Base-by-base conservation (phyloP, 305 asterid genomes). In the Ilex paraguariensis region DNA sequence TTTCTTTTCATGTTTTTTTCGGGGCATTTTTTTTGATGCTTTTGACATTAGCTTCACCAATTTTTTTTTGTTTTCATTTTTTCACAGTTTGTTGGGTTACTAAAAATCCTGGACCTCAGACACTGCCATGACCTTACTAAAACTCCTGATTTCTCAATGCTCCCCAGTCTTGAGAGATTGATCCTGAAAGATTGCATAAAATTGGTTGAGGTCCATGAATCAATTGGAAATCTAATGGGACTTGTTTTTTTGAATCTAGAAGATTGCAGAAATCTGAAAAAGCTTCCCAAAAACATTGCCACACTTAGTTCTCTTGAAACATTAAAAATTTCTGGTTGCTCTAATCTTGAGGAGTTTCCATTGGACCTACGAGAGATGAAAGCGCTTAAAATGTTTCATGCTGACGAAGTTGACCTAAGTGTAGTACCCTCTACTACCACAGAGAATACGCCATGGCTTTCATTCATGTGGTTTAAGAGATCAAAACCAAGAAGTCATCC, bases 51-150 rank as follows among this genome's bases (percentile, higher is more conserved):
- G 28, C 28, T 21, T 21, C 14, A 50, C 9, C 4, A 10, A 11
- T 30, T 36, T 31, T 31, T 31, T 7, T 28, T 55, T n/a, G n/a
- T n/a, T 28, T 31, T 46, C 45, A 51, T 21, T 58, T 13, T 52
- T 3, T 44, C 63, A 30, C 69, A 63, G 74, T 21, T 57, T 40
- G 61, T 28, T 16, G 12, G 49, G 16, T 60, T 40, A 3, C 56
- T 70, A 51, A 70, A 60, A 53, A 60, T 65, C 40, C 66, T 70
- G 12, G 58, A 70, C 42, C 63, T 64, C 50, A 70, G 70, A 55
- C 66, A 64, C 60, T 70, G 63, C 16, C 39, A 54, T 53, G 51
- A 57, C 33, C 70, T 70, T 30, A 12, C 21, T 53, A 30, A 15
- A 33, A 58, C 74, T 31, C 72, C 57, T 21, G 32, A 63, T 11